Evolutionary conservation across 2,329 filamentous ascomycete genomes (phyloP), one percentile per base, ranked within the genome.

Genomic region (Chrysoporthe puriensis): DNA sequence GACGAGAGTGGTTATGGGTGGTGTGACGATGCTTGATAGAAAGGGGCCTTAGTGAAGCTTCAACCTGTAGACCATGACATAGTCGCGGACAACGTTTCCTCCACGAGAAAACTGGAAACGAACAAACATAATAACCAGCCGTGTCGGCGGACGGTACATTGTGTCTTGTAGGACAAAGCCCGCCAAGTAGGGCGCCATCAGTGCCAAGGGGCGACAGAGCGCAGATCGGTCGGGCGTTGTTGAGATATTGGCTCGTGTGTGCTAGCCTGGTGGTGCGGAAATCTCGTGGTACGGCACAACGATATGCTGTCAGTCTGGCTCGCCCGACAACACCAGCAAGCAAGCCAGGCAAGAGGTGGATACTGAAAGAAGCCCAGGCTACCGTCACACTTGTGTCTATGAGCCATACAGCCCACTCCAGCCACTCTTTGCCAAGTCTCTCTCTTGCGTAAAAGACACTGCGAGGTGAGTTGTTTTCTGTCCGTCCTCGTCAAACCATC

Each of bases 331-430:
- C 3, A n/a, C 21, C 9, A 21, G 14, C 21, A 60, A 43, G n/a
- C 40, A 21, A 54, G 21, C 21, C n/a, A 26, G n/a, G 18, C 11
- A 40, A 42, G 57, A 5, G 57, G 3, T 21, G 0, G 40, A 26
- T 21, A n/a, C 21, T 44, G 21, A 11, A 11, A 3, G 50, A 2
- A 13, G 36, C 6, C n/a, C 1, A 43, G 36, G 13, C 40, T 4
- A 7, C 5, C 14, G 57, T 43, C n/a, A 60, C 57, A 60, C 57
- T 60, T 60, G 57, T 60, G 40, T n/a, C 57, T 40, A 3, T 14
- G 8, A 9, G 18, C 18, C 56, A 11, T 43, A 43, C n/a, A 42
- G 26, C 18, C 54, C 36, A n/a, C 54, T 36, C 32, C 32, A 14
- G 34, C 34, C 16, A 43, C 34, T 59, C n/a, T 42, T 43, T 36